Base-by-base conservation (phyloP, 805 yeast species). In the Suhomyces sp. region DNA sequence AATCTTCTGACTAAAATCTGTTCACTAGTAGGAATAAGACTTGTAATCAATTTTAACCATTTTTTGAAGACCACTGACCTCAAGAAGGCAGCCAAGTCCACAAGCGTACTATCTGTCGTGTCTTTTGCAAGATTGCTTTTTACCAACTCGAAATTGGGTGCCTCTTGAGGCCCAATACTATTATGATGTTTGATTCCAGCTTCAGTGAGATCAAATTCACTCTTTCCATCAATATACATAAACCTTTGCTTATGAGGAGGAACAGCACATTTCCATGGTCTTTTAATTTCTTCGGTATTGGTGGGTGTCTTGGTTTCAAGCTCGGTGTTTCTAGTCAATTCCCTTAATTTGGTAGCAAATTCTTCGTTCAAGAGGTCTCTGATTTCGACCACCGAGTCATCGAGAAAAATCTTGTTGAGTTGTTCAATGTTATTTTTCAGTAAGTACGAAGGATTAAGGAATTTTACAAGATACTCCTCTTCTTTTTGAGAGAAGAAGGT, bases 201-300 rank as follows among this genome's bases (percentile, higher is more conserved):
- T 12, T 68, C 62, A 14, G 53, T 48, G 28, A 70, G 56, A 4
- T 56, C 58, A 40, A 64, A 56, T 4, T 57, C 40, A 9, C 69
- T 54, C 37, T 66, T 64, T 3, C 91, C 91, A 53, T 87, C 95
- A 20, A 90, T 70, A 54, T 88, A 91, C 68, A 88, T 58, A 54
- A 72, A 93, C 43, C 96, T 68, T 64, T 88, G 90, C 56, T 93
- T 88, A 54, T 91, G 98, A 6, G 97, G 93, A 6, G 98, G 98
- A 31, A 83, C 76, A 1, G 97, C 93, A 25, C 88, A 70, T 43
- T 83, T 81, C 98, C 98, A 93, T 6, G 96, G 96, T 31, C 58
- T 66, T 7, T 54, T 35, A 1, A 85, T 76, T 18, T 84, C 84
- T 2, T 56, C 48, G 10, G 81, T 70, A 1, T 51, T 58, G 22